Evolutionary conservation across 163 green algal species (phyloP), one percentile per base, ranked within the genome.

Genomic region (Volvox carteri): DNA sequence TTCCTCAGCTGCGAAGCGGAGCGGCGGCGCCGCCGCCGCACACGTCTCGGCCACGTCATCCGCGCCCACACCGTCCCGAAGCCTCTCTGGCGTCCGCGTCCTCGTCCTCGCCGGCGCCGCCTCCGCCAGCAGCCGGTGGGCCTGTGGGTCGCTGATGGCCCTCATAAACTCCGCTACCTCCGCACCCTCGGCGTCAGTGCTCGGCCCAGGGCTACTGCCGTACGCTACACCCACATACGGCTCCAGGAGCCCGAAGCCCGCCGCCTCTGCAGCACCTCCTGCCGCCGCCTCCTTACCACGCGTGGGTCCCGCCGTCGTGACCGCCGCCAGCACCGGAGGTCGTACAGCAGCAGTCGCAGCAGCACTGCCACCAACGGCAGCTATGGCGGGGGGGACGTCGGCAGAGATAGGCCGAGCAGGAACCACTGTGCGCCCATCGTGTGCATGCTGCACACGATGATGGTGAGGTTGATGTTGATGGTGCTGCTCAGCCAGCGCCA

Each of bases 81-180:
- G n/a, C n/a, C n/a, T n/a, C n/a, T n/a, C n/a, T 28, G 60, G 60
- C 60, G 48, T 11, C 48, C 48, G 11, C 48, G 12, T 33, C 60
- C n/a, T 72, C 60, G n/a, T n/a, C n/a, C n/a, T n/a, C n/a, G n/a
- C n/a, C n/a, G n/a, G n/a, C n/a, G n/a, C n/a, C 35, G 35, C 67
- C 7, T 14, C 8, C 67, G 37, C 11, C 37, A 52, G 39, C 39
- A 35, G 5, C 14, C 75, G 30, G 11, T 18, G 48, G 7, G n/a
- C 11, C 48, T 70, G 48, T 35, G 75, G 75, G 50, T 68, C 48
- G 50, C 78, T 86, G 78, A 86, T 86, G 9, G 78, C 58, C 23
- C 78, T 60, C 1, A 76, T 11, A 41, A 50, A 86, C 4, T 33
- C 37, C 2, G 0, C 3, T 5, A 25, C 3, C 50, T 1, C 11